Evolutionary conservation across 2,329 filamentous ascomycete genomes (phyloP).

Genomic region (Xenosphaeropsis pyriputrescens): DNA sequence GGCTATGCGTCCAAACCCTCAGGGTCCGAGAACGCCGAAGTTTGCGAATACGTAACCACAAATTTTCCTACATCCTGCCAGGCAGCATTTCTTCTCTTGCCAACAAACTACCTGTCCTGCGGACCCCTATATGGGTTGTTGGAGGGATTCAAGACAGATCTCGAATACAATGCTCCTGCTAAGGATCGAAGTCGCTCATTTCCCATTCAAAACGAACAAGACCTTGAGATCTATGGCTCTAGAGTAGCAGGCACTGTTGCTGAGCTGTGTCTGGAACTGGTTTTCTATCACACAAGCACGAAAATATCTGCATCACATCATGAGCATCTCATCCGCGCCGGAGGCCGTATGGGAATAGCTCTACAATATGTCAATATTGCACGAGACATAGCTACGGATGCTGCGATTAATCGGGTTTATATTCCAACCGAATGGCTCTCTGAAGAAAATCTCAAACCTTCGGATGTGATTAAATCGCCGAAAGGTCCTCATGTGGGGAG

Average conservation of each 20-base stretch:
- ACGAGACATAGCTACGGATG: slow-evolving; percentile 56
- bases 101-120: slow-evolving; percentile 36
- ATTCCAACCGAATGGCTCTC: slow-evolving; percentile 50
- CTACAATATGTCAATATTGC: slow-evolving; percentile 70
- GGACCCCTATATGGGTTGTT: slow-evolving; percentile 49
- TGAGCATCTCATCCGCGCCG: slow-evolving; percentile 34
- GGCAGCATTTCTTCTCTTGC: slow-evolving; percentile 42
- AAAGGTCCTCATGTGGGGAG: slow-evolving; percentile 27
- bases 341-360: slow-evolving; percentile 54
- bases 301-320: slow-evolving; percentile 12
- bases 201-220: slow-evolving; percentile 42
- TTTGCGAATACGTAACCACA: slow-evolving; percentile 8
- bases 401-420: slow-evolving; percentile 51
- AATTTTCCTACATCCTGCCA: slow-evolving; percentile 14
- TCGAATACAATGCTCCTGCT: slow-evolving; percentile 29
- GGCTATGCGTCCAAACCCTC: slow-evolving; percentile 23
- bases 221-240: slow-evolving; percentile 48
- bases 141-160: slow-evolving; percentile 54
- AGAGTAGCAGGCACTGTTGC: slow-evolving; percentile 61
- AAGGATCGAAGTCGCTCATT: slow-evolving; percentile 16
- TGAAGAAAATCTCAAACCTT: slow-evolving; percentile 35
- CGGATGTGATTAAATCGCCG: slow-evolving; percentile 37
- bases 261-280: slow-evolving; percentile 50
- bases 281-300: slow-evolving; percentile 35
- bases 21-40: slow-evolving; percentile 3